Conservation (phyloP, 768 basidiomycete genomes). For the Tylopilus balloui region DNA sequence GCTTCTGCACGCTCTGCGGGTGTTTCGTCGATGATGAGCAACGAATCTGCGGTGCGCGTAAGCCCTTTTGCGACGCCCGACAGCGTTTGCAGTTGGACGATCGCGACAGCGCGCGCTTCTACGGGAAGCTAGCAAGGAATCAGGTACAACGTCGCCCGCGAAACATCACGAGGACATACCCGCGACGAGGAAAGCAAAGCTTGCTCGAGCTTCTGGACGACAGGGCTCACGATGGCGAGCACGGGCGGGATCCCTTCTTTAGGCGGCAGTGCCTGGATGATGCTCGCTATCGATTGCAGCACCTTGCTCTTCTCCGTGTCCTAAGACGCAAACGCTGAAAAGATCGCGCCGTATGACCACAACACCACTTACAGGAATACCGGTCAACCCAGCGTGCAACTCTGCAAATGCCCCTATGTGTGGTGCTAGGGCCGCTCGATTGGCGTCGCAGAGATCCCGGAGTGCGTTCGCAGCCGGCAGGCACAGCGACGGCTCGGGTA, state of each 20-base stretch:
- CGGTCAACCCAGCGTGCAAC: constrained; percentile 70
- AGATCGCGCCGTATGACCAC: background rate
- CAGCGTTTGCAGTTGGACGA: constrained; percentile 74
- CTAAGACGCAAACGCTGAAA: constrained; percentile 31
- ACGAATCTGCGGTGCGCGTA: constrained; percentile 68
- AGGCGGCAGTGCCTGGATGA: constrained; percentile 85
- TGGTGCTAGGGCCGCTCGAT: constrained; percentile 74
- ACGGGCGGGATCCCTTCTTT: constrained; percentile 74
- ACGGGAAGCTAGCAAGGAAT: constrained; percentile 53
- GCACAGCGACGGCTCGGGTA: constrained; percentile 61
- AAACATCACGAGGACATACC: constrained; percentile 36
- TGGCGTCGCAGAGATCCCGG: constrained; percentile 85
- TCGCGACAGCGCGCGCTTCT: constrained; percentile 59
- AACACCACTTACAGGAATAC: constrained; percentile 57
- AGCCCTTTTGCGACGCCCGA: constrained; percentile 86
- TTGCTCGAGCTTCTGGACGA: constrained; percentile 64
- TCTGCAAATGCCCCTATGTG: constrained; percentile 84
- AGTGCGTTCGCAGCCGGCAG: constrained; percentile 77
- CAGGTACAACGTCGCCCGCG: background rate
- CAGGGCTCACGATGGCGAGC: constrained; percentile 72
- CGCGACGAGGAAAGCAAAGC: constrained; percentile 51
- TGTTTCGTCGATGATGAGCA: constrained; percentile 55
- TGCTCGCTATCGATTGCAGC: constrained; percentile 87
- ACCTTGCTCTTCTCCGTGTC: constrained; percentile 88
- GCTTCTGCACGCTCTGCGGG: constrained; percentile 48